Evolutionary conservation across 768 basidiomycete genomes (phyloP), one percentile per base, ranked within the genome.

Genomic region (Trametes sanguinea): DNA sequence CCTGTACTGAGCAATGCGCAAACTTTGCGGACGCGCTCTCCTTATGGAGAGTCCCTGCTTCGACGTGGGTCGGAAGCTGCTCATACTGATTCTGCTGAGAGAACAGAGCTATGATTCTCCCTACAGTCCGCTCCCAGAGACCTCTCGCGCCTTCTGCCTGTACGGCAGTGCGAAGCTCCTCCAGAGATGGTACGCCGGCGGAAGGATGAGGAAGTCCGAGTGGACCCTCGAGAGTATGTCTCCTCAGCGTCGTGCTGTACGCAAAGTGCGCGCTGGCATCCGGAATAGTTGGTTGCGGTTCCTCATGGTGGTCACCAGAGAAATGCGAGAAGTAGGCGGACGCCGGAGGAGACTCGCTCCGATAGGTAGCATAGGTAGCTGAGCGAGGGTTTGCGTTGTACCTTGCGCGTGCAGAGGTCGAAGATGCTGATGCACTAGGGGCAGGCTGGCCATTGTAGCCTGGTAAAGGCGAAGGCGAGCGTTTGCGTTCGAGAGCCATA

Each of bases 241-340:
- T 73, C 32, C 91, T 77, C 17, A 94, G 78, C 0, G 88, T 90
- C 0, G 91, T 93, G 66, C 89, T 92, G 73, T 91, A 93, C 1
- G 90, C 87, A 68, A 94, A 94, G 69, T 94, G 92, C 4, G 83
- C 72, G 33, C 82, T 80, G 1, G 92, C 89, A 54, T 85, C 86
- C 0, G 88, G 79, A 0, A 84, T 35, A 6, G 60, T 79, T 0
- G 87, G 85, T 37, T 84, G 80, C 9, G 87, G 77, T 63, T 84
- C 80, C n/a, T 75, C 74, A 46, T 77, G 70, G 73, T 74, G 65
- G 65, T 84, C 78, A 55, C 75, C 77, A 17, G 83, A 78, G 35
- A 85, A 80, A 1, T 83, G 72, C 0, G 88, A 81, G 68, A 93
- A 94, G 73, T 93, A 93, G 0, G 89, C 81, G 2, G 91, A 92